A percentile compares a stretch with the other conserved stretches of the same genome.
These are phyloP conservation scores for Debaryomycetaceae sp. DNA, from an alignment of 1,139 yeast genomes.

Conservation along the genomic window DNA sequence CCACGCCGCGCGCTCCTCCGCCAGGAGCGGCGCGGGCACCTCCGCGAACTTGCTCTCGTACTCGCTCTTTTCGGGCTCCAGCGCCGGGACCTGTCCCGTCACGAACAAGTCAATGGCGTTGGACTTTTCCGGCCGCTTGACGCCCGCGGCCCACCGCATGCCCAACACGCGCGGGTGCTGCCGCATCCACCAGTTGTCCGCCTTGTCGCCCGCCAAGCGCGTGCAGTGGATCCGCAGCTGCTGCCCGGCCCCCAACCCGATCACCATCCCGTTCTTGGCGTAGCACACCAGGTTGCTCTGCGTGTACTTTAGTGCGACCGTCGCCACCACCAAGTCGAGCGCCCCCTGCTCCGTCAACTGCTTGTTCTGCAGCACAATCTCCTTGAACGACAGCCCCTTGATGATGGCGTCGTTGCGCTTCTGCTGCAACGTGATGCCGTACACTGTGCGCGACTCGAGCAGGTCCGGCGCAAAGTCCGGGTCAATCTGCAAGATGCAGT, in stretches of 20 bases:
- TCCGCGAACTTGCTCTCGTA: constrained; percentile 81
- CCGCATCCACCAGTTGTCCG: constrained; percentile 99
- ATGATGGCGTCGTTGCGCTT: constrained; percentile 96
- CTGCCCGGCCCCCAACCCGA: constrained; percentile 98
- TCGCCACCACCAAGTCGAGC: constrained; percentile 89
- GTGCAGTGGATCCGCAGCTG: constrained; percentile 99
- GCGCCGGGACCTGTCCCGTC: constrained; percentile 79
- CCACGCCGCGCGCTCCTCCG: constrained; percentile 84
- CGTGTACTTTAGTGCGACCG: constrained; percentile 92
- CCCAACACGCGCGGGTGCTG: constrained; percentile 91
- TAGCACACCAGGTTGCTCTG: constrained; percentile 97
- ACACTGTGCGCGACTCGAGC: constrained; percentile 86
- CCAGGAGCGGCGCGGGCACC: constrained; percentile 74
- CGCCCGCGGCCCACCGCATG: constrained; percentile 96
- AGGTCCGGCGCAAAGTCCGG: constrained; percentile 81
- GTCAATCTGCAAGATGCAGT: constrained; percentile 91
- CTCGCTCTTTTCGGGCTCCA: constrained; percentile 88
- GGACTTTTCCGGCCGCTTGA: constrained; percentile 96
- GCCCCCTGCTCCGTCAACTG: constrained; percentile 83
- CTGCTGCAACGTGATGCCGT: constrained; percentile 90
- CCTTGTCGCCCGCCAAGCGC: constrained; percentile 97
- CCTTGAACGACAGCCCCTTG: constrained; percentile 77
- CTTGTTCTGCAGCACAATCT: constrained; percentile 81
- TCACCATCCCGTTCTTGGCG: constrained; percentile 97
- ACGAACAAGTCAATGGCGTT: constrained; percentile 94